Base-by-base conservation (phyloP, 148 eudicot species). In the Rhododendron henanense region DNA sequence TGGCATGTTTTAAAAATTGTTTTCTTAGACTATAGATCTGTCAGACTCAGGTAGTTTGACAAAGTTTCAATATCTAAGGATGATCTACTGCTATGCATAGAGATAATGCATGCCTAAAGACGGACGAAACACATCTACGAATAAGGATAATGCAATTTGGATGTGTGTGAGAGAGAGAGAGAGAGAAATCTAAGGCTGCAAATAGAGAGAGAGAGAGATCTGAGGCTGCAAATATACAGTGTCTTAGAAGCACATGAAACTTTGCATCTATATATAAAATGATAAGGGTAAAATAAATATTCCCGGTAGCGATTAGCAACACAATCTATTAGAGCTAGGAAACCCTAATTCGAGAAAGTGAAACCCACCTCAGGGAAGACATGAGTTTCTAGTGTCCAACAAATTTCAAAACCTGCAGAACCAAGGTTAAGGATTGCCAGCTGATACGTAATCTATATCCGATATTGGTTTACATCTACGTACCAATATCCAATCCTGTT, bases 321-420 rank as follows among this genome's bases (percentile, higher is more conserved):
- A 67, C 13, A 71, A 71, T 28, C 35, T 13, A 23, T 3, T 23
- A 41, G 81, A 75, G 9, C n/a, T 47, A 25, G 81, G 41, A 51
- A 81, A 81, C 83, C 83, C 83, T 81, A 81, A 35, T 81, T 55
- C 69, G 14, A 80, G 83, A 80, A 53, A 28, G 59, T 35, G 33
- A 81, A 37, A n/a, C 83, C 69, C 37, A 81, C 14, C 47, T 35
- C 35, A 57, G 6, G 44, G 44, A 16, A 57, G 47, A 78, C 81
- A 78, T 28, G 18, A 69, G 37, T 69, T 65, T 14, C 1, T 11
- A 28, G 2, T 13, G 6, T 69, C 18, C 35, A 31, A 13, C 35
- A 28, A 69, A 69, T 28, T 47, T 69, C 75, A 13, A 69, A 69
- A 71, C 76, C 41, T 33, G 19, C 18, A 71, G 76, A 71, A 33